Conservation (phyloP, 1,139 yeast genomes). For the Geotrichum bryndzae region DNA sequence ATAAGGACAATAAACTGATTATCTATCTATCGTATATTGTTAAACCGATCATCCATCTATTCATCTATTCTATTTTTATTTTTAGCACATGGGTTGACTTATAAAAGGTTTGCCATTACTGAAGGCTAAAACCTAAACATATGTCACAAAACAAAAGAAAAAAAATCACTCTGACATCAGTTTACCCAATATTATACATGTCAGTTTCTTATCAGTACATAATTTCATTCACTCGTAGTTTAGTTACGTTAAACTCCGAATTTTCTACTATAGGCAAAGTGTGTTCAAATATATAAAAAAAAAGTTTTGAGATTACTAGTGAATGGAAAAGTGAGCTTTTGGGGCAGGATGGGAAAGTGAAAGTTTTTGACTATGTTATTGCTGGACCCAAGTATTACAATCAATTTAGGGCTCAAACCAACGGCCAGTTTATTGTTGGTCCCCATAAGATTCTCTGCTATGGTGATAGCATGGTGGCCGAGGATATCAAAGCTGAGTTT, state of each 20-base stretch:
- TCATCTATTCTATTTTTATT: not conserved
- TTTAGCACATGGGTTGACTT: too few species aligned
- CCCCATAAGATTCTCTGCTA: slow-evolving; percentile 6
- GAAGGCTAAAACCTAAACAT: too few species aligned
- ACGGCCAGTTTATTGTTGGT: slow-evolving; percentile 7
- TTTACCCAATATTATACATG: too few species aligned
- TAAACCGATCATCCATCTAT: not conserved
- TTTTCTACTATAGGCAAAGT: too few species aligned
- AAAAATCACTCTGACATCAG: too few species aligned
- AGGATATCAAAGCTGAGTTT: slow-evolving; percentile 15
- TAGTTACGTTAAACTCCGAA: too few species aligned
- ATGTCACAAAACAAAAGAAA: too few species aligned
- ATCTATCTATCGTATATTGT: not conserved
- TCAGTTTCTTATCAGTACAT: too few species aligned
- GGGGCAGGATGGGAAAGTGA: not conserved
- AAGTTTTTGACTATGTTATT: slow-evolving; percentile 16
- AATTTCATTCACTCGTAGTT: too few species aligned
- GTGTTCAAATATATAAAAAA: too few species aligned
- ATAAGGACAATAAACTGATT: too few species aligned
- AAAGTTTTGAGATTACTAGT: not conserved
- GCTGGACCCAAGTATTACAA: slow-evolving; percentile 20
- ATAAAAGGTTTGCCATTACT: too few species aligned
- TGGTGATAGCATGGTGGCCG: slow-evolving; percentile 17
- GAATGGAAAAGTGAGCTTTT: not conserved
- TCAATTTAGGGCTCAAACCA: slow-evolving; percentile 3